phyloP scores from a whole-genome alignment of 164 flowering plant genomes.

The Macadamia integrifolia region DNA sequence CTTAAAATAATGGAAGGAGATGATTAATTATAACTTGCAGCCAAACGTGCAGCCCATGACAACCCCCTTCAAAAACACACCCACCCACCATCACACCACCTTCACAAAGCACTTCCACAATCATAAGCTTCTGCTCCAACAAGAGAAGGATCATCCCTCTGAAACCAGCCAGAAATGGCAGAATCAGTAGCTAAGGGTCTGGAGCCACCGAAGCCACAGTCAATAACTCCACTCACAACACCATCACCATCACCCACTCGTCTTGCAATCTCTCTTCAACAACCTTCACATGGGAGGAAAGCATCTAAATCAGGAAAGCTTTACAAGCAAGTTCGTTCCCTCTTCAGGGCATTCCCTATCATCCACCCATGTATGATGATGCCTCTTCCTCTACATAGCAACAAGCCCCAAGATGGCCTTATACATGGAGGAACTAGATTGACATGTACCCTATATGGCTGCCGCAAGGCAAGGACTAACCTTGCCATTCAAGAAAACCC shows the following conservation, averaged over 20 bases:
- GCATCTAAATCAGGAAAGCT: constrained; percentile 25
- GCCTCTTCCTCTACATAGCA: constrained; percentile 24
- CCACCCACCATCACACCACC: background rate
- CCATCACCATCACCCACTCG: constrained; percentile 9
- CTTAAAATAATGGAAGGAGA: too few species aligned
- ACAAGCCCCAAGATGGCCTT: constrained; percentile 23
- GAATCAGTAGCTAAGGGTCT: background rate
- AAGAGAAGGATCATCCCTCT: background rate
- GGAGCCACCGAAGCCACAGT: background rate
- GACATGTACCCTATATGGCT: constrained; percentile 76
- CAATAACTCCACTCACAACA: constrained; percentile 8
- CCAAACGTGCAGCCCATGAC: background rate
- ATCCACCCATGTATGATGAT: constrained; percentile 52
- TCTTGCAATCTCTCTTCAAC: constrained; percentile 31
- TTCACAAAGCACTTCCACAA: background rate
- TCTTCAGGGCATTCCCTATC: constrained; percentile 65
- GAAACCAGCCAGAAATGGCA: constrained; percentile 5
- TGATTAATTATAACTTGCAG: too few species aligned
- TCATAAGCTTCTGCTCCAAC: background rate
- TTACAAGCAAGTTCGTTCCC: constrained; percentile 45
- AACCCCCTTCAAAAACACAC: background rate
- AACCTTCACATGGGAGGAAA: constrained; percentile 29
- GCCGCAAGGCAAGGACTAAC: constrained; percentile 49
- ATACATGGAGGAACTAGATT: constrained; percentile 41
- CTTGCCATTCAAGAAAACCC: constrained; percentile 67